Evolutionary conservation across 2,329 filamentous ascomycete genomes (phyloP), one percentile per base, ranked within the genome.

Genomic region (Didymosphaeria variabile): DNA sequence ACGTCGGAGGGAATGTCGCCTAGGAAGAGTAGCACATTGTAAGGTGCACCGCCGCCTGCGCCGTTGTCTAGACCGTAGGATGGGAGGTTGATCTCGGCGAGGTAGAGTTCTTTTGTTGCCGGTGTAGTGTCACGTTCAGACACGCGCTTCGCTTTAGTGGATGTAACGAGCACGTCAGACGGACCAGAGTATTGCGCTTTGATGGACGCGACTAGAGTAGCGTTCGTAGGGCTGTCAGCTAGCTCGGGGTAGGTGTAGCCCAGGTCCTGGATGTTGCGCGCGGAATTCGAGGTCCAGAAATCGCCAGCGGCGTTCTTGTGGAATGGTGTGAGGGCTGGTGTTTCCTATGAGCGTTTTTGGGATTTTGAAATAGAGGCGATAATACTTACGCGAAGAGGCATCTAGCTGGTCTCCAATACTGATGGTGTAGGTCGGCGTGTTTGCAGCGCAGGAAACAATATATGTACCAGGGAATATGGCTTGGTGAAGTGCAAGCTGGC

Each of bases 401-500:
- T 86, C 81, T 63, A 88, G 83, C 0, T 36, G 26, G 6, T 62
- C 62, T 1, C 47, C 57, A 5, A 19, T 49, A 8, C 79, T 66
- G 61, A 86, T 84, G 1, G 67, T 70, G 31, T 55, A 68, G 26
- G 67, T 68, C 3, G 60, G 58, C 13, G 60, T 62, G 3, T 49
- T 44, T 32, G 64, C 51, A 5, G 8, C 53, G 57, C 63, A 66
- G 0, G 88, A 83, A 26, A 82, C 77, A 8, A 92, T 84, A 79
- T 88, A 94, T 17, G 85, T 85, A 19, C 86, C 80, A 0, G 90
- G 90, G 63, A 93, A 86, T 13, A 94, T 76, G 1, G 84, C 81
- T 78, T 94, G 91, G 89, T 90, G 94, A 65, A 94, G 84, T 46
- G 91, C 87, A 77, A 93, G 91, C 19, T 65, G 58, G n/a, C 69